These are phyloP conservation scores for Magnolia officinalis DNA, from an alignment of 164 flowering plant genomes.

Conservation along the genomic window DNA sequence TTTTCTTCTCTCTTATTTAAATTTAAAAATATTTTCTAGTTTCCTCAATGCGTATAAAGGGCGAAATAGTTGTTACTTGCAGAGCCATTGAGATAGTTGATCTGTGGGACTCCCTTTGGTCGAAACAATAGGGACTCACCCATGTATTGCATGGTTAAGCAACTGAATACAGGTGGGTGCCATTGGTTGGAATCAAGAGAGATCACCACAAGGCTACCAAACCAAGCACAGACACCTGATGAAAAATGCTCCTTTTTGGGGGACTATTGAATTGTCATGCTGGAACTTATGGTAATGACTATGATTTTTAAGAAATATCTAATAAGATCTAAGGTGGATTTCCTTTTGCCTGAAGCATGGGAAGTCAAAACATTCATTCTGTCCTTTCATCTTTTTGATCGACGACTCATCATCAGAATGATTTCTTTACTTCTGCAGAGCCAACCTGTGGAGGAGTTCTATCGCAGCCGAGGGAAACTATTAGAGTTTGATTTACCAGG, in stretches of 20 bases:
- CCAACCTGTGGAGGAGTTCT: constrained; percentile 81
- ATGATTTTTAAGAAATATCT: neutral
- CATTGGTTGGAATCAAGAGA: too few relatives aligned
- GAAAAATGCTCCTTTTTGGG: neutral
- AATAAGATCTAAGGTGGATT: neutral
- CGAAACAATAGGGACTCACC: neutral
- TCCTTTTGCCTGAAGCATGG: neutral
- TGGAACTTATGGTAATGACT: neutral
- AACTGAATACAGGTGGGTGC: too few relatives aligned
- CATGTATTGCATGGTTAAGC: neutral
- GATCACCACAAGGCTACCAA: too few relatives aligned
- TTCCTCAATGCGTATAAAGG: neutral
- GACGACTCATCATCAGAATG: neutral
- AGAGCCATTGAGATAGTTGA: neutral
- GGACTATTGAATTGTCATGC: neutral
- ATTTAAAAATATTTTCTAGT: neutral
- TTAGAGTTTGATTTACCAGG: constrained; percentile 93
- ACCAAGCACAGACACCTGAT: neutral
- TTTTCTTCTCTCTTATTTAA: neutral
- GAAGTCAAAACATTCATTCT: neutral
- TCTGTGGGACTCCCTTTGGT: neutral
- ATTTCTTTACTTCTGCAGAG: constrained; percentile 46
- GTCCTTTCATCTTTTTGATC: neutral
- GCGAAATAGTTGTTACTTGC: neutral
- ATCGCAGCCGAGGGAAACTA: constrained; percentile 66